Percentiles rank a stretch among this genome's conserved stretches.
Conservation (phyloP, 1,139 yeast species). For the Blastobotrys aristatus region DNA sequence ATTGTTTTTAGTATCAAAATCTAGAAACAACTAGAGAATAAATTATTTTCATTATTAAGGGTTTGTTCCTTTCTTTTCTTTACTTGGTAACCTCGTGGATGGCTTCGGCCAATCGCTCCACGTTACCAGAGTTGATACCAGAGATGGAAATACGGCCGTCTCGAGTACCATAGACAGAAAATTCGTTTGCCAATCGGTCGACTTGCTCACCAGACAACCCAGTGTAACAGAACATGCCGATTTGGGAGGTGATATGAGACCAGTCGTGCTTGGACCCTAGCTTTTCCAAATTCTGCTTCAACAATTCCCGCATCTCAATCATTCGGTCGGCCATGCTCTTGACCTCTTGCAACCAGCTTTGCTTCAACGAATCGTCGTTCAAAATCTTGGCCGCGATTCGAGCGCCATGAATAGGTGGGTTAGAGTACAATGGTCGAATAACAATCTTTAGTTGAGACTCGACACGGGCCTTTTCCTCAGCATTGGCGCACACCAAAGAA, state of each 20-base stretch:
- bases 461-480: slow-evolving; percentile 38
- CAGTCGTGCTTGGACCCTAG: slow-evolving; percentile 83
- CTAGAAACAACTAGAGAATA: no score
- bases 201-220: slow-evolving; percentile 81
- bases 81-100: slow-evolving; percentile 44
- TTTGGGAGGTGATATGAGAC: slow-evolving; percentile 88
- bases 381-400: slow-evolving; percentile 80
- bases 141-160: slow-evolving; percentile 91
- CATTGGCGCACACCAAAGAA: slow-evolving; percentile 39
- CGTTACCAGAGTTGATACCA: slow-evolving; percentile 79
- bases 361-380: slow-evolving; percentile 55
- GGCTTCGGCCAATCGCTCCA: slow-evolving; percentile 73
- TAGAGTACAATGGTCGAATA: slow-evolving; percentile 81
- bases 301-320: slow-evolving; percentile 63
- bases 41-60: no score
- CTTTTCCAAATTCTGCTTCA: slow-evolving; percentile 56
- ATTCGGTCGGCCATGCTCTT: slow-evolving; percentile 86
- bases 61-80: no score
- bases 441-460: slow-evolving; percentile 77
- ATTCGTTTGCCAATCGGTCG: slow-evolving; percentile 65
- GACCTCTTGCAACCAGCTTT: slow-evolving; percentile 84
- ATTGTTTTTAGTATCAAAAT: no score
- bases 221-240: slow-evolving; percentile 96
- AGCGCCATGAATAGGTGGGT: slow-evolving; percentile 96
- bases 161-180: slow-evolving; percentile 66